A percentile compares a stretch with the other conserved stretches of the same genome.
phyloP scores from a whole-genome alignment of 768 basidiomycete species.

The Lactarius psammicola region DNA sequence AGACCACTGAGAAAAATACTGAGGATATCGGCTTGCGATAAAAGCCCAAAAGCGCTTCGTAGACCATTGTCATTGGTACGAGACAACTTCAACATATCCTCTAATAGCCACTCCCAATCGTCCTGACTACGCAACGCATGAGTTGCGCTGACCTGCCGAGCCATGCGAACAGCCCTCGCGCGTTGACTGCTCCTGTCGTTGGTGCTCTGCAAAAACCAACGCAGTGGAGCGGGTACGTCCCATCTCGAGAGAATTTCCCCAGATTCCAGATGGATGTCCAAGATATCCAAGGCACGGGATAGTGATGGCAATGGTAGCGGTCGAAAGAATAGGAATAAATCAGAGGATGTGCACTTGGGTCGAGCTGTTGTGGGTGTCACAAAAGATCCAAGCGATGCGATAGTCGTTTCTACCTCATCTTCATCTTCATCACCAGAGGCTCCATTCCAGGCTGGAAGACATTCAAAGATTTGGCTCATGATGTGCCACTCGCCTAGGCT shows the following conservation, averaged over 20 bases:
- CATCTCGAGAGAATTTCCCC: constrained; percentile 91
- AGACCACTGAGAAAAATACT: constrained; percentile 86
- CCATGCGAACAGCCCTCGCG: constrained; percentile 85
- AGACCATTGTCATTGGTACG: constrained; percentile 59
- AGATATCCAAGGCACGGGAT: constrained; percentile 81
- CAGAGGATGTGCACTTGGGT: constrained; percentile 56
- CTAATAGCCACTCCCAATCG: constrained; percentile 85
- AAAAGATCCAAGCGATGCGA: constrained; percentile 75
- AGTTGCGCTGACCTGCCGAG: constrained; percentile 59
- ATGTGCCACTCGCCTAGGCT: constrained; percentile 69
- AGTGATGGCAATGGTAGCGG: constrained; percentile 72
- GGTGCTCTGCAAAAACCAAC: constrained; percentile 88
- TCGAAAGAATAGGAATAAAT: constrained; percentile 79
- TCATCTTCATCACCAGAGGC: constrained; percentile 53
- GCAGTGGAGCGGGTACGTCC: constrained; percentile 76
- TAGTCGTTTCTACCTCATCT: constrained; percentile 79
- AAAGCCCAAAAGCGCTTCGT: constrained; percentile 76
- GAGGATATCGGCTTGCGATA: constrained; percentile 67
- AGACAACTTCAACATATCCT: constrained; percentile 85
- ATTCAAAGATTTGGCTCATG: constrained; percentile 95
- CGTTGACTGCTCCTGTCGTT: constrained; percentile 66
- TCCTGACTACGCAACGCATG: constrained; percentile 57
- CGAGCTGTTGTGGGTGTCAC: constrained; percentile 70
- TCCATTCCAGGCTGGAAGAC: constrained; percentile 87
- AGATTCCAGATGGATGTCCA: constrained; percentile 92